These are phyloP conservation scores for Erigeron philadelphicus DNA, from an alignment of 140 eudicot species.

Conservation along the genomic window DNA sequence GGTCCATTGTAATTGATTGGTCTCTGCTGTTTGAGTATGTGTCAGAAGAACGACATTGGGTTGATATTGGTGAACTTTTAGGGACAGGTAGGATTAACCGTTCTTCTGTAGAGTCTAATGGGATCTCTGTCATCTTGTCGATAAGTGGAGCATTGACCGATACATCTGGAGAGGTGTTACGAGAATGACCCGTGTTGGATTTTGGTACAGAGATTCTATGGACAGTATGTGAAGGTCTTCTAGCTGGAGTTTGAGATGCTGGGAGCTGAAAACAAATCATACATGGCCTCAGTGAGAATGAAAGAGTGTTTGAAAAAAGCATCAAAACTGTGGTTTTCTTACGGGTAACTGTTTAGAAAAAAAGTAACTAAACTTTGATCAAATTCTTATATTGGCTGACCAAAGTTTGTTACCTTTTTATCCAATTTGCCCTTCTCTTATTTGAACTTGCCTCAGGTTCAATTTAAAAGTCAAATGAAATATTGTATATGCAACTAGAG, in stretches of 20 bases:
- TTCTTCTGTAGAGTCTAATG: constrained; percentile 48
- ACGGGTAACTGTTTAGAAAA: not conserved
- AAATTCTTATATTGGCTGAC: not conserved
- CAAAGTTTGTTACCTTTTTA: not conserved
- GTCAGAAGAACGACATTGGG: constrained; percentile 51
- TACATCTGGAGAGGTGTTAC: constrained; percentile 62
- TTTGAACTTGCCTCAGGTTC: not conserved
- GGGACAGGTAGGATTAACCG: constrained; percentile 39
- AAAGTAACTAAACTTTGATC: not conserved
- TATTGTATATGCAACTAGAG: constrained; percentile 1
- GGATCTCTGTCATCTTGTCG: constrained; percentile 76
- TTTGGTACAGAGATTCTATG: constrained; percentile 67
- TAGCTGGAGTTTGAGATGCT: constrained; percentile 42
- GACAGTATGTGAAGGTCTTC: constrained; percentile 34
- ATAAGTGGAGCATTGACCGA: constrained; percentile 88
- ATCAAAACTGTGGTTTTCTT: constrained; percentile 4
- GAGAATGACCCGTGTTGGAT: constrained; percentile 34
- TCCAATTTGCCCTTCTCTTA: not conserved
- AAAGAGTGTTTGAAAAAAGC: too few species aligned
- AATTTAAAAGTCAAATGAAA: not conserved
- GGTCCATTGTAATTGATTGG: constrained; percentile 61
- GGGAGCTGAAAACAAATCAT: constrained; percentile 48
- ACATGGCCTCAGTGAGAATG: not conserved
- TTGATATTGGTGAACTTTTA: constrained; percentile 50
- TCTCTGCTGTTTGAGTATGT: constrained; percentile 37